Evolutionary conservation across 108 stramenopile species (phyloP), one percentile per base, ranked within the genome.

Genomic region (Thalassiosira profunda): DNA sequence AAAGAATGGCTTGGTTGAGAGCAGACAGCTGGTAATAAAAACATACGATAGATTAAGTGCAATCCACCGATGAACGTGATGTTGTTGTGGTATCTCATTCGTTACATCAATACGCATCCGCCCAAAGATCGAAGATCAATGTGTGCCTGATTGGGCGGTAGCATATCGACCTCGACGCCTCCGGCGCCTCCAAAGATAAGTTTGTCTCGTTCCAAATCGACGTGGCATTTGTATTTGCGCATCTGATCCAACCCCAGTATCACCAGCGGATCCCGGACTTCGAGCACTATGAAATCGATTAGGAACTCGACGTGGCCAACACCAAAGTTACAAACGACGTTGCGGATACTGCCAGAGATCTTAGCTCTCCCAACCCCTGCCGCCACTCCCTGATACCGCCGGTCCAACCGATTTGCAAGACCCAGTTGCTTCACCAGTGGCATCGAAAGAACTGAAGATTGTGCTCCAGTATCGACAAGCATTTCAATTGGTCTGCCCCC

Each of bases 1-100:
- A 77, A 88, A 52, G 93, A 96, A 55, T 97, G 95, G 95, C 88
- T 96, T 31, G 94, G 93, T 41, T 96, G 80, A 83, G n/a, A n/a
- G n/a, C n/a, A n/a, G n/a, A n/a, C 15, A 20, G 0, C 15, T 29
- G 21, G 28, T 10, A 28, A 33, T 34, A 58, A 31, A 58, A n/a
- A 8, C 31, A 58, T 38, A 34, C 31, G 38, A 11, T 40, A 40
- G 47, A 17, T 24, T 20, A 35, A 2, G 10, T 57, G 30, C 33
- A 52, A 1, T 52, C n/a, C 17, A 31, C 29, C 2, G 17, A 31
- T 52, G 51, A 31, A 52, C 6, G 17, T 31, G 8, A 30, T 52
- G 7, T 20, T 28, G 30, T 23, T 52, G 15, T 31, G 33, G 58
- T 6, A 15, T 36, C 35, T 44, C 40, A 58, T 20, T 3, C 43